phyloP scores from a whole-genome alignment of 495 filamentous ascomycete species.

The Hypoxylon rickii region DNA sequence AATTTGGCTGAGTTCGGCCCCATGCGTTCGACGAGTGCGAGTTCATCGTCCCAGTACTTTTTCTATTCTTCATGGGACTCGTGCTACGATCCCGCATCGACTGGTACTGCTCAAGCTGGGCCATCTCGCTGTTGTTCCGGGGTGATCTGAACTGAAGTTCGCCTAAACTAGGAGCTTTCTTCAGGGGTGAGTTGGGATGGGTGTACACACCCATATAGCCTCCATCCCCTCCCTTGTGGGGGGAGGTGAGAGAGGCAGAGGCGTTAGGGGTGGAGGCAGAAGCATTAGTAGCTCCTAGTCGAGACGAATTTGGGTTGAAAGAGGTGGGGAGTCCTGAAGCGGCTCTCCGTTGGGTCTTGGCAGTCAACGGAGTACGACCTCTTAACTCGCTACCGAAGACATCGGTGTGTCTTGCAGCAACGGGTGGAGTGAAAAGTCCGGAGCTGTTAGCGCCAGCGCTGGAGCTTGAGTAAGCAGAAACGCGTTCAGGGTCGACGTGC shows the following conservation, averaged over 20 bases:
- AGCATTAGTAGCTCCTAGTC: slow-evolving; percentile 16
- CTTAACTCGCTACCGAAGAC: slow-evolving; percentile 24
- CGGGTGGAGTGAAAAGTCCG: slow-evolving; percentile 40
- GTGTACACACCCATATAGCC: slow-evolving; percentile 80
- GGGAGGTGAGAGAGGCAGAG: slow-evolving; percentile 16
- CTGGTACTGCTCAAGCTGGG: slow-evolving; percentile 51
- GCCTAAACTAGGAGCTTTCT: slow-evolving; percentile 61
- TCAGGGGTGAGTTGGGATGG: slow-evolving; percentile 79
- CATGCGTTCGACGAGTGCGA: slow-evolving; percentile 15
- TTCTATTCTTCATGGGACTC: slow-evolving; percentile 36
- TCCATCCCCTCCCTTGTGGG: slow-evolving; percentile 47
- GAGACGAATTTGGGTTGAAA: slow-evolving; percentile 27
- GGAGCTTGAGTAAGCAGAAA: slow-evolving; percentile 19
- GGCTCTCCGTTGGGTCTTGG: slow-evolving; percentile 20
- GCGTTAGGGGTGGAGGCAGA: slow-evolving; percentile 19
- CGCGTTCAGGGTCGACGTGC: slow-evolving; percentile 72
- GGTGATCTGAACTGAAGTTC: slow-evolving; percentile 51
- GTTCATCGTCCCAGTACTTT: slow-evolving; percentile 30
- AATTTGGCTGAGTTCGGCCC: slow-evolving; percentile 20
- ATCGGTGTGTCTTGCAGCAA: slow-evolving; percentile 24
- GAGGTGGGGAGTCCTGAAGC: slow-evolving; percentile 29
- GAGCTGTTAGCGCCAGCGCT: slow-evolving; percentile 31
- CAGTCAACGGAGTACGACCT: slow-evolving; percentile 16
- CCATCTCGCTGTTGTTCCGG: slow-evolving; percentile 59
- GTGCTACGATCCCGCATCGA: slow-evolving; percentile 31